Percentiles rank a stretch among this genome's conserved stretches.
phyloP scores from a whole-genome alignment of 2,329 filamentous ascomycete genomes.

The Pseudocercospora musae region DNA sequence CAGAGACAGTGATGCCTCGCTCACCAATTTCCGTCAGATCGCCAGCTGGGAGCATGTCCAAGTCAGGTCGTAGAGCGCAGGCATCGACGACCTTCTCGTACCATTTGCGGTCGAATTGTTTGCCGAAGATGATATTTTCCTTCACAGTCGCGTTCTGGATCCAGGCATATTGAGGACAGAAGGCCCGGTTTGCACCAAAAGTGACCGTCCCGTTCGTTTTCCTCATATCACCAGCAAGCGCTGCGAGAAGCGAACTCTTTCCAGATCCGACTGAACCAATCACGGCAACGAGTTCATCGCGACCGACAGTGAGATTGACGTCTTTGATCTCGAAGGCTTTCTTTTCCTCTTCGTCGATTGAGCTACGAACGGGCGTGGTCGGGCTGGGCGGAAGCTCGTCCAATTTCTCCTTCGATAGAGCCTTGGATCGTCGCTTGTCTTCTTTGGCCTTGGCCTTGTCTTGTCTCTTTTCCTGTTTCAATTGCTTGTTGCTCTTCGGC shows the following conservation, averaged over 20 bases:
- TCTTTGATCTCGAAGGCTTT: conserved; percentile 71
- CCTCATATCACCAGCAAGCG: conserved; percentile 91
- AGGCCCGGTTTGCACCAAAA: conserved; percentile 76
- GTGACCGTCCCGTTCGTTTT: conserved; percentile 70
- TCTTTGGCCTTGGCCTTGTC: conserved; percentile 43
- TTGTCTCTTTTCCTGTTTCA: conserved; percentile 44
- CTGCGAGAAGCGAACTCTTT: conserved; percentile 84
- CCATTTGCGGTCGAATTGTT: conserved; percentile 68
- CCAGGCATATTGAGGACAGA: conserved; percentile 96
- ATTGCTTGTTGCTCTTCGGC: conserved; percentile 35
- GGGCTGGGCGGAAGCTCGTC: conserved; percentile 17
- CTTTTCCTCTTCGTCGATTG: conserved; percentile 57
- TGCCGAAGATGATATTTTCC: conserved; percentile 90
- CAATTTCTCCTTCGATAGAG: conserved; percentile 29
- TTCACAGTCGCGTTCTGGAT: conserved; percentile 87
- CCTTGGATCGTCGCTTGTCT: conserved; percentile 36
- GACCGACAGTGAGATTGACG: conserved; percentile 64
- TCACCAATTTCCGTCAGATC: conserved; percentile 93
- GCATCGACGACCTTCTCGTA: conserved; percentile 80
- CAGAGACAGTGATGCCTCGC: conserved; percentile 89
- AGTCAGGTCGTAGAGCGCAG: conserved; percentile 78
- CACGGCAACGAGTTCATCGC: conserved; percentile 77
- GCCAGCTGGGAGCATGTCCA: conserved; percentile 88
- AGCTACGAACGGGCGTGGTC: conserved; percentile 18
- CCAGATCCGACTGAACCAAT: conserved; percentile 87